phyloP scores from a whole-genome alignment of 1,284 basidiomycete genomes.

The Mycosarcoma mackinlayi region DNA sequence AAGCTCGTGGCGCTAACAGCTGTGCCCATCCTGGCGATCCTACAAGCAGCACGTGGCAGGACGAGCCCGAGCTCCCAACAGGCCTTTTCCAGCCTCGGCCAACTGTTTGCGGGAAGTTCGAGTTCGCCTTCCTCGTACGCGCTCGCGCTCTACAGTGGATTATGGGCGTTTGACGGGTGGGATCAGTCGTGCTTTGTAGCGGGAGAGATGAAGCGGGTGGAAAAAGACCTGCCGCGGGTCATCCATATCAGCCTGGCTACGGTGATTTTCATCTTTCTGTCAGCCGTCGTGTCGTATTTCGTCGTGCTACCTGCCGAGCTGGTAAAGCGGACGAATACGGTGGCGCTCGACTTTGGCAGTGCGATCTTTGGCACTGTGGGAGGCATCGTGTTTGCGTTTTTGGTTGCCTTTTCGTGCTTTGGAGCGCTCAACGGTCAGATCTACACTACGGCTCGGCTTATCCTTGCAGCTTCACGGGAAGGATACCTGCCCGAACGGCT shows the following conservation, averaged over 20 bases:
- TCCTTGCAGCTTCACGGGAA: slow-evolving; percentile 88
- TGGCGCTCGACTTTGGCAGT: slow-evolving; percentile 89
- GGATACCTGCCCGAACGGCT: slow-evolving; percentile 75
- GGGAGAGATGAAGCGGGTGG: slow-evolving; percentile 86
- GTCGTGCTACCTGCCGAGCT: slow-evolving; percentile 83
- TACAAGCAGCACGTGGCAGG: slow-evolving; percentile 77
- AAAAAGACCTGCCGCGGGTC: slow-evolving; percentile 87
- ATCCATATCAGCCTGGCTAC: slow-evolving; percentile 88
- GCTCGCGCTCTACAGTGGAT: slow-evolving; percentile 89
- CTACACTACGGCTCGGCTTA: slow-evolving; percentile 75
- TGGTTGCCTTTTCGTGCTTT: slow-evolving; percentile 88
- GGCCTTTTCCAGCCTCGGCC: slow-evolving; percentile 49
- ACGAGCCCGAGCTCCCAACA: slow-evolving; percentile 42
- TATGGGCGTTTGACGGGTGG: slow-evolving; percentile 97
- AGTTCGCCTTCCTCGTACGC: slow-evolving; percentile 85
- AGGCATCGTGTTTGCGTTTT: slow-evolving; percentile 83
- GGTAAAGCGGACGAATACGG: slow-evolving; percentile 77
- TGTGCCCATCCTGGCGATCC: slow-evolving; percentile 78
- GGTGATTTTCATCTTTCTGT: slow-evolving; percentile 81
- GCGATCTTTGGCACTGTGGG: slow-evolving; percentile 85
- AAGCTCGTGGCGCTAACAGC: slow-evolving; percentile 79
- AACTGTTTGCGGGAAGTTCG: slow-evolving; percentile 79
- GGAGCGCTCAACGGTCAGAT: slow-evolving; percentile 58
- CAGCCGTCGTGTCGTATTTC: slow-evolving; percentile 90
- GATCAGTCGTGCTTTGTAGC: slow-evolving; percentile 82